Evolutionary conservation across 345 rosid genomes (phyloP), one percentile per base, ranked within the genome.

Genomic region (Toxicodendron radicans): DNA sequence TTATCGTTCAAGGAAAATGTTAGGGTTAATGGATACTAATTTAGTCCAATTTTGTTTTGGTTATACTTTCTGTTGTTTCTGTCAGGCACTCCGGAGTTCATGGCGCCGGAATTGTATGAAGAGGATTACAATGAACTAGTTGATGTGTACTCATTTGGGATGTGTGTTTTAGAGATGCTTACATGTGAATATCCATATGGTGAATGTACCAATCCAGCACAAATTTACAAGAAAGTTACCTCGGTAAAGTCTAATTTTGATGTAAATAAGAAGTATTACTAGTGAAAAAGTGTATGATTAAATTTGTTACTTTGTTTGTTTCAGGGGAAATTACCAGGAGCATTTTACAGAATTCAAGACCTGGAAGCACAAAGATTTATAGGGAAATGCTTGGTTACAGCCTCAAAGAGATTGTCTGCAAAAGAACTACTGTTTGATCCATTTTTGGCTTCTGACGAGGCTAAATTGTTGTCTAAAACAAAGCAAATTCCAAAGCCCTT

Each of bases 51-150:
- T 43, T 56, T n/a, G n/a, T 41, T 24, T 23, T 10, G 12, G 7
- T 72, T 21, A 17, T 45, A 10, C n/a, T 54, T 43, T 63, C 8
- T 16, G 6, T 20, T 18, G 41, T 41, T 24, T 53, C 71, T 82
- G 24, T 64, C 75, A 89, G 97, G 97, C 73, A 92, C 97, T 52
- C 97, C 97, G 0, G 97, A 92, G 78, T 92, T 89, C 82, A 92
- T 92, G 97, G 97, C 97, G 48, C 97, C 97, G 18, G 97, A 92
- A 72, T 72, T 92, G 61, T 92, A 92, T 64, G 94, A 92, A 45
- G 95, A 92, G 83, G 86, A 90, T 71, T 92, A 92, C 82, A 90
- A 86, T 77, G 91, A 92, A 71, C 91, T 92, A 27, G 92, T 90
- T 45, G 95, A 92, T 80, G 90, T 92, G 60, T 92, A 92, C 79